These are phyloP conservation scores for Barnettozyma siamensis DNA, from an alignment of 805 yeast species.

Conservation along the genomic window DNA sequence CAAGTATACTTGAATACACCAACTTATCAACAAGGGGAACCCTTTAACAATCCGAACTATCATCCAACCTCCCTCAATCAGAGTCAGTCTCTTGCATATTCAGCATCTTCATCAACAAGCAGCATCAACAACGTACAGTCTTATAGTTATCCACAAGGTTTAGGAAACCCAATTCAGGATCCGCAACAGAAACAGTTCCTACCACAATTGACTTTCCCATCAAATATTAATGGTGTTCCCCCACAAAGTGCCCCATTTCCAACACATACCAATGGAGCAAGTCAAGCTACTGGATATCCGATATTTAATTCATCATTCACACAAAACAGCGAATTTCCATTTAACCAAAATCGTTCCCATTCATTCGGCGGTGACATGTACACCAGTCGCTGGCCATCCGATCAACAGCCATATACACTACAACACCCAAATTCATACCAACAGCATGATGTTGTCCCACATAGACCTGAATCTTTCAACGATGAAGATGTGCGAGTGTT, in stretches of 20 bases:
- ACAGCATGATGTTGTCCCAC: neutral
- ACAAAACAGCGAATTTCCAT: neutral
- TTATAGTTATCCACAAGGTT: neutral
- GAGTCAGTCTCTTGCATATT: neutral
- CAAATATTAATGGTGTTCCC: neutral
- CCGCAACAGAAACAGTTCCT: slow-evolving; percentile 6
- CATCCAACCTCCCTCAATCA: slow-evolving; percentile 2
- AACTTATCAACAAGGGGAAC: neutral
- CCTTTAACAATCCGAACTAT: slow-evolving; percentile 2
- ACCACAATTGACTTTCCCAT: slow-evolving; percentile 12
- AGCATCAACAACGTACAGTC: too few relatives aligned
- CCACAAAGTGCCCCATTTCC: slow-evolving; percentile 4
- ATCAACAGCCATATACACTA: neutral
- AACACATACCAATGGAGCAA: neutral
- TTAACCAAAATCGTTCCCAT: slow-evolving; percentile 4
- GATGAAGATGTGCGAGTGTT: slow-evolving; percentile 41
- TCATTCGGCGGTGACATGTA: slow-evolving; percentile 9
- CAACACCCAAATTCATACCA: neutral
- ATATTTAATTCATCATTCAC: neutral
- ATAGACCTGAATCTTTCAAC: slow-evolving; percentile 19
- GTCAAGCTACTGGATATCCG: neutral
- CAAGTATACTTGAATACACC: slow-evolving; percentile 1
- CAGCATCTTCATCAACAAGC: neutral
- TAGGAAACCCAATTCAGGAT: neutral
- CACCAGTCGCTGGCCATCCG: neutral